Percentiles rank a stretch among this genome's conserved stretches.
These are phyloP conservation scores for Xylariales sp. DNA, from an alignment of 2,329 filamentous ascomycete species.

Conservation along the genomic window DNA sequence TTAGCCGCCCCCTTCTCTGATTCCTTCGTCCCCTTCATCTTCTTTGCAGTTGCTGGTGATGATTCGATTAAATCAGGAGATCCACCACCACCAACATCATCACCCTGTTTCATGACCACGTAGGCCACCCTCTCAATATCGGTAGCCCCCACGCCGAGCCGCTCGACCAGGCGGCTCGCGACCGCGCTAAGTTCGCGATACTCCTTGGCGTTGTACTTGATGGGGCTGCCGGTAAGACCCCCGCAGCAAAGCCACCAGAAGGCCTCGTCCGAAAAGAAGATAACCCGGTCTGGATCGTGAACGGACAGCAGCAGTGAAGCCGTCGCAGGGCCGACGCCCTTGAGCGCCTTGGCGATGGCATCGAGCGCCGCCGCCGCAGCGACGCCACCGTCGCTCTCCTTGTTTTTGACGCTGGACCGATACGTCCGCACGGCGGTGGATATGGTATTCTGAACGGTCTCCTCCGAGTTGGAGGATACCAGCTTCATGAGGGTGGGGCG, in stretches of 20 bases:
- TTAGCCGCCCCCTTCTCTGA: too few species aligned
- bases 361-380: constrained; percentile 41
- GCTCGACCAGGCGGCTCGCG: constrained; percentile 36
- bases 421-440: constrained; percentile 46
- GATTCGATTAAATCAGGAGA: background rate
- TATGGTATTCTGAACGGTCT: constrained; percentile 42
- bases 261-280: constrained; percentile 79
- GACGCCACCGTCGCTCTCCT: too few species aligned
- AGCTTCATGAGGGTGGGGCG: constrained; percentile 57
- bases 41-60: background rate
- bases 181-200: constrained; percentile 52
- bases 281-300: constrained; percentile 51
- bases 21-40: background rate
- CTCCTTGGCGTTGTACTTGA: constrained; percentile 69
- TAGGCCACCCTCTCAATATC: constrained; percentile 70
- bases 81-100: too few species aligned
- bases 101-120: constrained; percentile 51
- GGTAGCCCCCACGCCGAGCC: constrained; percentile 51
- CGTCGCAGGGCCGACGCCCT: constrained; percentile 74
- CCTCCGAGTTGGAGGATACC: constrained; percentile 55
- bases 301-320: constrained; percentile 70
- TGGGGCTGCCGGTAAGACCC: constrained; percentile 42
- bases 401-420: constrained; percentile 26
- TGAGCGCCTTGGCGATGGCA: constrained; percentile 55
- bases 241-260: constrained; percentile 66